Evolutionary conservation across 2,329 filamentous ascomycete genomes (phyloP), one percentile per base, ranked within the genome.

Genomic region (Stemphylium vesicarium): DNA sequence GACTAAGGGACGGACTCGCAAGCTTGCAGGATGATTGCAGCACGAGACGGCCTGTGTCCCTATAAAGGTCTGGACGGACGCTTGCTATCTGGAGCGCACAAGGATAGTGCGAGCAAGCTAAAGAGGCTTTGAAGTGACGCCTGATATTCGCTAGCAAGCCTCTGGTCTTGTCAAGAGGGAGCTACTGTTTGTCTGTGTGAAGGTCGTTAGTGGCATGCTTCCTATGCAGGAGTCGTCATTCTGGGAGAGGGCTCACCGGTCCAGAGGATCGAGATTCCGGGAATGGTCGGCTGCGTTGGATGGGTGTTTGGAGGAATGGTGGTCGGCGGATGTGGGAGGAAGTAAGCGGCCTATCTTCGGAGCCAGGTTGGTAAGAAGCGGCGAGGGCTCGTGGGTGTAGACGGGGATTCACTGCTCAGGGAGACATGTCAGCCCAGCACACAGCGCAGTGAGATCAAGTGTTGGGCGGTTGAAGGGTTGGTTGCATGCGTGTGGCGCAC

Each of bases 31-130:
- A 63, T 72, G 68, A 69, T 67, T 65, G 70, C 68, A 68, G 69
- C 72, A 75, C 73, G 68, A 72, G 71, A 71, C 70, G 53, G 62
- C 69, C 66, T 69, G 72, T 75, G 72, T 70, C 62, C 60, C 63
- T 74, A 69, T 74, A 73, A 72, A 65, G 60, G 62, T 52, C 55
- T 57, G 61, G 65, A 60, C 55, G 54, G 51, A 50, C 61, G 70
- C 69, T 74, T 74, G 72, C 66, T 72, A 64, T 64, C 51, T 61
- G 54, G 59, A 49, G 59, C 42, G 62, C 68, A 72, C 72, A 72
- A 67, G 65, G 65, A 67, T 66, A 67, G 59, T 63, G 51, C 52
- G 59, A 71, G 71, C 70, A 75, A 74, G 66, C 69, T 70, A 65
- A 61, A 56, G 45, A 47, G 42, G 55, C 53, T 68, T 57, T 67